Percentiles rank a stretch among this genome's conserved stretches.
phyloP scores from a whole-genome alignment of 495 filamentous ascomycete species.

The Podospora pseudopauciseta region DNA sequence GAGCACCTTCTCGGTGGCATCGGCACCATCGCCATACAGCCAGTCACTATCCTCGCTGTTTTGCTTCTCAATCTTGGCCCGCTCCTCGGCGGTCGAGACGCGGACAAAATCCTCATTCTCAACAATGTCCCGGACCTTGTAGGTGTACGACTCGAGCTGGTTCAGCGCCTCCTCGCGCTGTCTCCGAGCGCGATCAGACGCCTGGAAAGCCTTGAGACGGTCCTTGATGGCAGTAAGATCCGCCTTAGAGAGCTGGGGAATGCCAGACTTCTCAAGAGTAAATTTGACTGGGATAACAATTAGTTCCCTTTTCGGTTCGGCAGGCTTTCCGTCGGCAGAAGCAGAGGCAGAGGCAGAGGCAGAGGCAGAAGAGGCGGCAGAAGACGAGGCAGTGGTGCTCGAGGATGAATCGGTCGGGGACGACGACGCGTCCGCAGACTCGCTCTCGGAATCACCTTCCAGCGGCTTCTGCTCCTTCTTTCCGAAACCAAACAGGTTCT shows the following conservation, averaged over 20 bases:
- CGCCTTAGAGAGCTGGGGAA: constrained; percentile 51
- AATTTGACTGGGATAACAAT: constrained; percentile 68
- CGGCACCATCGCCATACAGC: constrained; percentile 81
- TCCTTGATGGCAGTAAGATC: constrained; percentile 64
- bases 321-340: constrained; percentile 40
- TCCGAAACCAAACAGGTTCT: constrained; percentile 91
- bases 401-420: constrained; percentile 44
- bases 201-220: constrained; percentile 74
- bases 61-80: constrained; percentile 58
- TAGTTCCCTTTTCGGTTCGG: constrained; percentile 59
- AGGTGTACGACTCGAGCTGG: constrained; percentile 89
- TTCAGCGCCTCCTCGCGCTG: constrained; percentile 86
- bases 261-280: constrained; percentile 57
- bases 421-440: constrained; percentile 32
- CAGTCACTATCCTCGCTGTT: constrained; percentile 72
- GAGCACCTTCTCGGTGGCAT: constrained; percentile 67
- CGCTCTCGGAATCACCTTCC: constrained; percentile 43
- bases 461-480: constrained; percentile 80
- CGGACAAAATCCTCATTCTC: constrained; percentile 69
- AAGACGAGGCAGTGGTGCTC: constrained; percentile 30
- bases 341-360: constrained; percentile 37
- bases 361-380: constrained; percentile 32
- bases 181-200: constrained; percentile 71
- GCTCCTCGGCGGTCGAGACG: constrained; percentile 61
- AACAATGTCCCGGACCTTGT: constrained; percentile 77